phyloP scores from a whole-genome alignment of 768 basidiomycete genomes.

The Kwoniella europaea region DNA sequence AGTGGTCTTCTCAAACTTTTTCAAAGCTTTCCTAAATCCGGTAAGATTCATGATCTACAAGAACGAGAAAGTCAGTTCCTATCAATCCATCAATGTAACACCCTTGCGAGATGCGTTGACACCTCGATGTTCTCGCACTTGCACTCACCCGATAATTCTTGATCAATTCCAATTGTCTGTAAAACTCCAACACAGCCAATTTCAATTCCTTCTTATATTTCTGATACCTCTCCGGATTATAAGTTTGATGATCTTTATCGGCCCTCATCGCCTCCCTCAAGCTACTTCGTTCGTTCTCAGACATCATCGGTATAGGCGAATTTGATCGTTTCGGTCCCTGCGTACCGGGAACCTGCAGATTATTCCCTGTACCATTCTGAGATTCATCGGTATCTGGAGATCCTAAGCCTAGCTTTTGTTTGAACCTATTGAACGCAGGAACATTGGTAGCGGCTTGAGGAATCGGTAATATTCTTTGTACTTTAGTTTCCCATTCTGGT shows the following conservation, averaged over 20 bases:
- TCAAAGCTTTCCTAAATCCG: constrained; percentile 87
- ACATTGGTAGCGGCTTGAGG: constrained; percentile 12
- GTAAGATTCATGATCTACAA: constrained; percentile 79
- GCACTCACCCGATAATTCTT: constrained; percentile 80
- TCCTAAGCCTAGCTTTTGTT: constrained; percentile 13
- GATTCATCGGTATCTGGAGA: not conserved
- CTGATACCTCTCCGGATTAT: constrained; percentile 77
- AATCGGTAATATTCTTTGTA: constrained; percentile 37
- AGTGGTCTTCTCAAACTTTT: constrained; percentile 80
- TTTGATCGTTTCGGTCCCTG: constrained; percentile 3
- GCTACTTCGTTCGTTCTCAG: constrained; percentile 18
- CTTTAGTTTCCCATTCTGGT: constrained; percentile 48
- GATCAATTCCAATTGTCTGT: constrained; percentile 81
- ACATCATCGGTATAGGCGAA: constrained; percentile 10
- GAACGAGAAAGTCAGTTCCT: not conserved
- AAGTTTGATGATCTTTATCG: constrained; percentile 50
- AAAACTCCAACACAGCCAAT: constrained; percentile 80
- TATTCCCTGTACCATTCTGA: not conserved
- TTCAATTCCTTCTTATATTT: constrained; percentile 84
- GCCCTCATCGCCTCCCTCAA: constrained; percentile 40
- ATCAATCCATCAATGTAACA: too few species aligned
- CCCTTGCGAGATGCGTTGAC: too few species aligned
- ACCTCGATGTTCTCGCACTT: too few species aligned
- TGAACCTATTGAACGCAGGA: constrained; percentile 12
- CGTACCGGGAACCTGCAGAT: not conserved